These are phyloP conservation scores for Didymella exigua DNA, from an alignment of 2,329 filamentous ascomycete species.

Conservation along the genomic window DNA sequence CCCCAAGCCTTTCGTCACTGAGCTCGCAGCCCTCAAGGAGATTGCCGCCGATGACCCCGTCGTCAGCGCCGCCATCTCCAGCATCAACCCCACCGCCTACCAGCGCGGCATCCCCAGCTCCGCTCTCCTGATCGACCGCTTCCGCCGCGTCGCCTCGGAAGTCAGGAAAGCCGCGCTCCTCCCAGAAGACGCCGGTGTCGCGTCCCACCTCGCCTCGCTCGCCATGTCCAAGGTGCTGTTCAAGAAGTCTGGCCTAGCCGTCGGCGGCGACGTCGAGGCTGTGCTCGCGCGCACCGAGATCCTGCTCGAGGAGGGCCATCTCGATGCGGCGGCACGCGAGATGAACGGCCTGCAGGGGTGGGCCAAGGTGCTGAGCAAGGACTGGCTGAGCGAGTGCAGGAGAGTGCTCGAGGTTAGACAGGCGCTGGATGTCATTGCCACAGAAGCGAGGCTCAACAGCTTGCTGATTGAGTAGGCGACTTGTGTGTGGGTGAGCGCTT, in stretches of 20 bases:
- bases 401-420: conserved; percentile 94
- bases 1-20: conserved; percentile 85
- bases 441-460: conserved; percentile 87
- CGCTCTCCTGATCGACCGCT: conserved; percentile 89
- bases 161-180: conserved; percentile 93
- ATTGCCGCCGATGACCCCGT: conserved; percentile 83
- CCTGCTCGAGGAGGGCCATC: conserved; percentile 86
- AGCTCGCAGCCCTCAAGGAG: conserved; percentile 93
- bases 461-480: conserved; percentile 72
- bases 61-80: conserved; percentile 92
- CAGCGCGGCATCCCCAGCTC: conserved; percentile 86
- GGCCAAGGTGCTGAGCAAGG: conserved; percentile 92
- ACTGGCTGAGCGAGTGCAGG: conserved; percentile 91
- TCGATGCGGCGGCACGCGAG: conserved; percentile 89
- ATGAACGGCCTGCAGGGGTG: conserved; percentile 93
- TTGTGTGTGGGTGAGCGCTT: neutral
- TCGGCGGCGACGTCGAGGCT: conserved; percentile 90
- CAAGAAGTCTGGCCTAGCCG: conserved; percentile 79
- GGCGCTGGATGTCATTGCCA: conserved; percentile 91
- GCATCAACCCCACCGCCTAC: conserved; percentile 91
- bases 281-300: conserved; percentile 88
- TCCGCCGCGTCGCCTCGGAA: conserved; percentile 88
- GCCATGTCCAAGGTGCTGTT: conserved; percentile 93
- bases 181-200: conserved; percentile 91
- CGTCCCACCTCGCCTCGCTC: conserved; percentile 88